Conservation (phyloP, 192 early-diverging fungal species). For the Gonapodya sp. region DNA sequence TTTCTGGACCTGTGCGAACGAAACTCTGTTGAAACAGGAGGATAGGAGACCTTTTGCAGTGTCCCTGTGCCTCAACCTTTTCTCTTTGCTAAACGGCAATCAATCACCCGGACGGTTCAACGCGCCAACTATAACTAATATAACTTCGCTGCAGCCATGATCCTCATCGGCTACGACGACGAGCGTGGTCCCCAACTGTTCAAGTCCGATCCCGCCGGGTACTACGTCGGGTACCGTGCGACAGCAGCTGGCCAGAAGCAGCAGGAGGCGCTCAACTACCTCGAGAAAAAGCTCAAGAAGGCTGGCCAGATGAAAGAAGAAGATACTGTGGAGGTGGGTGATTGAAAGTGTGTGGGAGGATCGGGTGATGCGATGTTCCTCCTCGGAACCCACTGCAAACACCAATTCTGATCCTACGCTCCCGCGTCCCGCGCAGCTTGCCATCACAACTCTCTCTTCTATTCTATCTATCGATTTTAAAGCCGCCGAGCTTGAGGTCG, state of each 20-base stretch:
- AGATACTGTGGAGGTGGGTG: constrained; percentile 80
- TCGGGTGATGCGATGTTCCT: background rate
- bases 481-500: constrained; percentile 91
- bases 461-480: constrained; percentile 94
- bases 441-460: constrained; percentile 85
- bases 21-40: too few relatives aligned
- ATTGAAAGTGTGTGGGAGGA: background rate
- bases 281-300: constrained; percentile 99
- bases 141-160: constrained; percentile 60
- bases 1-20: background rate
- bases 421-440: constrained; percentile 44
- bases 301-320: constrained; percentile 65
- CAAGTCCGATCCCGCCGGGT: constrained; percentile 97
- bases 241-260: constrained; percentile 93
- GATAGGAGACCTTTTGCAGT: too few relatives aligned
- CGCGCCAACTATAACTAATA: background rate
- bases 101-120: too few relatives aligned
- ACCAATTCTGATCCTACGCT: background rate
- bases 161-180: constrained; percentile 90
- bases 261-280: constrained; percentile 86
- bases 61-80: too few relatives aligned
- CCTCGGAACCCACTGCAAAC: background rate
- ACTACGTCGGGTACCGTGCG: constrained; percentile 94
- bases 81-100: too few relatives aligned
- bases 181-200: constrained; percentile 95